Conservation (phyloP, 208 protist genomes). For the Vickermania spadyakhi region DNA sequence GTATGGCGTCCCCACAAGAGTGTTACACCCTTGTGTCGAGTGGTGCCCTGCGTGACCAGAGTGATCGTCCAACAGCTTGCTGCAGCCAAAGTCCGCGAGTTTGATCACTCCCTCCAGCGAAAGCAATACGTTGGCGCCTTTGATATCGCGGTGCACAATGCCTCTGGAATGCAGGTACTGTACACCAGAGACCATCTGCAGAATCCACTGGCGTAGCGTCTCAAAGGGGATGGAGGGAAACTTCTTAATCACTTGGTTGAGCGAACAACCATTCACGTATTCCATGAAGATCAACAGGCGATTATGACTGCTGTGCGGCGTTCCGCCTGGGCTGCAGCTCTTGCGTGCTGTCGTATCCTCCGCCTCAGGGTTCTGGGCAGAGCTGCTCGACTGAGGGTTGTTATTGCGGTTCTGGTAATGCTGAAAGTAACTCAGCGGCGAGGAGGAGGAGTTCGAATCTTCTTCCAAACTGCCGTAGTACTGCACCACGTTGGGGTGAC, state of each 20-base stretch:
- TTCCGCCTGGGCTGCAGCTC: slow-evolving; percentile 1
- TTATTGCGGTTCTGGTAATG: background rate
- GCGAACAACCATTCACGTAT: slow-evolving; percentile 74
- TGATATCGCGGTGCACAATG: slow-evolving; percentile 89
- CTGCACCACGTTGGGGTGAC: slow-evolving; percentile 86
- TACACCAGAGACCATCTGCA: slow-evolving; percentile 86
- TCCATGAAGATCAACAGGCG: slow-evolving; percentile 92
- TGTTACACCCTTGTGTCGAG: slow-evolving; percentile 52
- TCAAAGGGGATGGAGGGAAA: slow-evolving; percentile 62
- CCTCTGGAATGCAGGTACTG: slow-evolving; percentile 84
- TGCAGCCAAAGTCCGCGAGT: slow-evolving; percentile 90
- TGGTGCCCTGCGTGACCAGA: slow-evolving; percentile 29
- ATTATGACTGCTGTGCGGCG: slow-evolving; percentile 17
- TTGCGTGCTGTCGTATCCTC: background rate
- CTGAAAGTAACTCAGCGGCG: background rate
- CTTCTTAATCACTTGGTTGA: slow-evolving; percentile 72
- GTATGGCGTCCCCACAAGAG: slow-evolving; percentile 86
- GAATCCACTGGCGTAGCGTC: slow-evolving; percentile 76
- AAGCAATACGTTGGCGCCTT: slow-evolving; percentile 88
- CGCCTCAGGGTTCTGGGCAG: background rate
- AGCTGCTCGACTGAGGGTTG: too few species aligned
- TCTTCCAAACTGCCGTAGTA: slow-evolving; percentile 86
- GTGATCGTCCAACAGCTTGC: slow-evolving; percentile 76
- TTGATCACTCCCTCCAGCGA: slow-evolving; percentile 81
- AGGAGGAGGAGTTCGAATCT: slow-evolving; percentile 9